A percentile compares a stretch with the other conserved stretches of the same genome.
Evolutionary conservation across 495 filamentous ascomycete species (phyloP).

Genomic region (Astrothelium macrocarpum): DNA sequence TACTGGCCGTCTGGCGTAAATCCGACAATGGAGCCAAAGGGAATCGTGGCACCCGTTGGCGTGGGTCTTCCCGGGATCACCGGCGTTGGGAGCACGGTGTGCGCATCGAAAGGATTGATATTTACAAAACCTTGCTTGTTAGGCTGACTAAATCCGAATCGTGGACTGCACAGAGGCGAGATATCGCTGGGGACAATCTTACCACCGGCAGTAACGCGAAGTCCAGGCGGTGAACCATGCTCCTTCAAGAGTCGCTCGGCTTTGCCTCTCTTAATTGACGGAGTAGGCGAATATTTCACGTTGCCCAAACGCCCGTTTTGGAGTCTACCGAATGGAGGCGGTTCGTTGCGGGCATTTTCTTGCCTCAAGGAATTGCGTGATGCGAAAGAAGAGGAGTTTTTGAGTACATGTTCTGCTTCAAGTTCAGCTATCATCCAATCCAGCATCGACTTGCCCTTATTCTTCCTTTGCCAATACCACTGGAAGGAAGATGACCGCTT

Average conservation of each 20-base stretch:
- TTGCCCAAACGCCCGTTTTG: background rate
- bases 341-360: background rate
- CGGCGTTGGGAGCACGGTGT: background rate
- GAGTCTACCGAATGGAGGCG: background rate
- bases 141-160: slow-evolving; percentile 20
- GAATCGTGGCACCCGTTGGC: background rate
- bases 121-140: background rate
- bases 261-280: slow-evolving; percentile 32
- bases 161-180: slow-evolving; percentile 25
- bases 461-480: background rate
- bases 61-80: background rate
- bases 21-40: background rate
- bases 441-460: background rate
- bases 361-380: slow-evolving; percentile 11
- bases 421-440: slow-evolving; percentile 8
- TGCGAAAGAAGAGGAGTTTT: slow-evolving; percentile 19
- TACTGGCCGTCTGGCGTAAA: background rate
- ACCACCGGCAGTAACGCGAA: slow-evolving; percentile 58
- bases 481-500: background rate
- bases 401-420: slow-evolving; percentile 22
- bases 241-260: slow-evolving; percentile 43
- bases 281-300: slow-evolving; percentile 25
- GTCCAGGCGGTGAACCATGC: slow-evolving; percentile 49
- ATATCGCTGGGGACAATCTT: slow-evolving; percentile 47
- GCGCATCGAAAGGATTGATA: background rate